Evolutionary conservation across 306 rosid genomes (phyloP).

Genomic region (Corylus heterophylla): DNA sequence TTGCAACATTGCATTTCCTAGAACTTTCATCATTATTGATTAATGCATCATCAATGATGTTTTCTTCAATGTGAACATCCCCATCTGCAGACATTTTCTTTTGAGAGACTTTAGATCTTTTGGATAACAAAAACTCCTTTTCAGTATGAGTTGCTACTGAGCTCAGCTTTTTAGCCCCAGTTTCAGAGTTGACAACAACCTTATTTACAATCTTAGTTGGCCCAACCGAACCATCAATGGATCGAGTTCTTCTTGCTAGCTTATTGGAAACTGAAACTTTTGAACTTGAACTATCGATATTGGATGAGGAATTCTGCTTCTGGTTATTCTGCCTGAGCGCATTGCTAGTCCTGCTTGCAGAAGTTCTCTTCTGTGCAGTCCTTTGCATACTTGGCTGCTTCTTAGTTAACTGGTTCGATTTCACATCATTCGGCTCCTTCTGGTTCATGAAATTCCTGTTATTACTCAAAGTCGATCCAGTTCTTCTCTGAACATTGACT

Average conservation of each 20-base stretch:
- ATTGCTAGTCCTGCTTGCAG: constrained; percentile 34
- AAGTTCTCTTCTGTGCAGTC: constrained; percentile 50
- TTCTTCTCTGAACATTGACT: constrained; percentile 49
- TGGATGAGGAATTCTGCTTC: constrained; percentile 67
- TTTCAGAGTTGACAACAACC: constrained; percentile 41
- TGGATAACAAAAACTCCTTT: constrained; percentile 47
- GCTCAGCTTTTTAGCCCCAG: constrained; percentile 44
- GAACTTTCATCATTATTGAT: constrained; percentile 43
- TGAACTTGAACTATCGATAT: constrained; percentile 47
- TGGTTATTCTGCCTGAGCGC: constrained; percentile 72
- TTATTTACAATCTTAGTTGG: constrained; percentile 45
- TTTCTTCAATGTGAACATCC: constrained; percentile 39
- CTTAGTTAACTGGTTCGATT: constrained; percentile 49
- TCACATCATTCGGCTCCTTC: constrained; percentile 49
- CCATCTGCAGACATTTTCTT: constrained; percentile 42
- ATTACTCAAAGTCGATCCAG: constrained; percentile 36
- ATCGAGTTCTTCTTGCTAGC: constrained; percentile 36
- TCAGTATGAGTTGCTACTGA: constrained; percentile 37
- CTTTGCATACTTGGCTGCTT: constrained; percentile 44
- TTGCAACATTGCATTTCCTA: constrained; percentile 55
- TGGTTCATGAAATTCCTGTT: constrained; percentile 42
- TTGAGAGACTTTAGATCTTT: constrained; percentile 26
- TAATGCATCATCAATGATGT: constrained; percentile 30
- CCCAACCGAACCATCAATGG: constrained; percentile 42
- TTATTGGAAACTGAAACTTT: constrained; percentile 44